These are phyloP conservation scores for Fraxinus albicans DNA, from an alignment of 305 asterid genomes.

Conservation along the genomic window DNA sequence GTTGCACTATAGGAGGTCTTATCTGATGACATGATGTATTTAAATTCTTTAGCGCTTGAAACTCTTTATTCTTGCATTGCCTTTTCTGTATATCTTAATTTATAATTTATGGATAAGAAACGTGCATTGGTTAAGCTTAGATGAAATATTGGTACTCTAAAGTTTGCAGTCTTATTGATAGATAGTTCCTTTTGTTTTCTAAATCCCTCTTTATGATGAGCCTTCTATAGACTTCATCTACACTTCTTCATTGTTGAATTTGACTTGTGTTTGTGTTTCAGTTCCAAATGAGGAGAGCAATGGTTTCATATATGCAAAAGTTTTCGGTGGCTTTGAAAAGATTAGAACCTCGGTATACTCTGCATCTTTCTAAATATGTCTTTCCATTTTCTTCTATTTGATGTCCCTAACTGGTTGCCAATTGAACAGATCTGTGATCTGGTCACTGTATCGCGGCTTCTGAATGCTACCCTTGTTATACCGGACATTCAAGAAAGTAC, in stretches of 20 bases:
- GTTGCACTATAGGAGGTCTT: background rate
- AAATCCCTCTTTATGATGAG: constrained; percentile 1
- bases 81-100: background rate
- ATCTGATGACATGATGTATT: background rate
- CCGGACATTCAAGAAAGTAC: constrained; percentile 83
- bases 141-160: background rate
- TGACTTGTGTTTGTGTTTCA: constrained; percentile 39
- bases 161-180: background rate
- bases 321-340: constrained; percentile 92
- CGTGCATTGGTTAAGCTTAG: background rate
- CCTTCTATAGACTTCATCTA: background rate
- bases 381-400: constrained; percentile 19
- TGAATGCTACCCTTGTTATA: constrained; percentile 86
- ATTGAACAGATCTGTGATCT: constrained; percentile 79
- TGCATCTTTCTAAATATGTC: constrained; percentile 2
- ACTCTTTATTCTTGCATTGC: background rate
- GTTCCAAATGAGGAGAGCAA: constrained; percentile 59
- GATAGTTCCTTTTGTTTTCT: constrained; percentile 1
- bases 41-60: background rate
- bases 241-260: constrained; percentile 4
- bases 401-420: constrained; percentile 31
- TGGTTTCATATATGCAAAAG: constrained; percentile 89
- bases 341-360: constrained; percentile 78
- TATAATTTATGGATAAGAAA: background rate
- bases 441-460: constrained; percentile 79